Conservation (phyloP, 2,329 filamentous ascomycete species). For the Rosellinia necatrix region DNA sequence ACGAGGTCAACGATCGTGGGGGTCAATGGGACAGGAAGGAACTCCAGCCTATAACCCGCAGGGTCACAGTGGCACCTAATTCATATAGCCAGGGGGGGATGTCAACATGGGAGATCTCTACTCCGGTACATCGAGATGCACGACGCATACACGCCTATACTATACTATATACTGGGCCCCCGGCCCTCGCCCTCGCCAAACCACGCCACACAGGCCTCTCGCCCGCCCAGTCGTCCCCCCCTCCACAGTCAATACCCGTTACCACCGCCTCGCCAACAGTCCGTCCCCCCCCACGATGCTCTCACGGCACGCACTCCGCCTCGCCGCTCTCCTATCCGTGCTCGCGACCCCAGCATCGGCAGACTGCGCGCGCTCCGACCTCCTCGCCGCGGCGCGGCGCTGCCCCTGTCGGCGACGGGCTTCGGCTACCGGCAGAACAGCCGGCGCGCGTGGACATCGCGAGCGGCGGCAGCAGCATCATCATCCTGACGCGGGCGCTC, state of each 20-base stretch:
- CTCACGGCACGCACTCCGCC: slow-evolving; percentile 6
- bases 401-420: slow-evolving; percentile 33
- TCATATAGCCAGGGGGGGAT: slow-evolving; percentile 29
- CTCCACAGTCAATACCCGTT: background rate
- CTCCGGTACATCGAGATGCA: slow-evolving; percentile 29
- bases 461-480: no score
- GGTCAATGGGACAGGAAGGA: background rate
- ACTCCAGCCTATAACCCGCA: background rate
- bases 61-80: slow-evolving; percentile 25
- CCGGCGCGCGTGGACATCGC: slow-evolving; percentile 31
- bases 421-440: slow-evolving; percentile 41
- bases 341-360: slow-evolving; percentile 19
- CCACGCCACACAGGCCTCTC: background rate
- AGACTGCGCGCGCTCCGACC: slow-evolving; percentile 37
- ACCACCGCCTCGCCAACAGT: background rate
- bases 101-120: slow-evolving; percentile 30
- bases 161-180: slow-evolving; percentile 15
- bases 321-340: slow-evolving; percentile 8
- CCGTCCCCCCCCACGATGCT: slow-evolving; percentile 4
- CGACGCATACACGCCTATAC: background rate
- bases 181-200: slow-evolving; percentile 17
- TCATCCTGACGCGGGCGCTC: slow-evolving; percentile 34
- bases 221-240: background rate
- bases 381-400: slow-evolving; percentile 34
- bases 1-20: background rate